Evolutionary conservation across 805 yeast species (phyloP).

Genomic region (Saccharomycopsis vini): DNA sequence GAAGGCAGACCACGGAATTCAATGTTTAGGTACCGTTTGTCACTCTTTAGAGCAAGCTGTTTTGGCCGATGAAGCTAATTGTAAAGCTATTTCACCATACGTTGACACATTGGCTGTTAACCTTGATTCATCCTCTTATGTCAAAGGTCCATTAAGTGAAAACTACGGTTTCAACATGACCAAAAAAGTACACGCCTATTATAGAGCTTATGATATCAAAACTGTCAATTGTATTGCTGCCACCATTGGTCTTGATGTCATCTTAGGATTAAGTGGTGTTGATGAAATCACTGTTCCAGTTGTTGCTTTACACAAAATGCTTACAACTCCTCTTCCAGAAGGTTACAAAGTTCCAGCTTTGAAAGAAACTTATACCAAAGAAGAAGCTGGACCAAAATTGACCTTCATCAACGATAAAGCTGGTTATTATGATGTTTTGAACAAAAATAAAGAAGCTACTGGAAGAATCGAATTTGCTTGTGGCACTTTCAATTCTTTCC

Average conservation of each 20-base stretch:
- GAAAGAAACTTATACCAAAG: conserved; percentile 6
- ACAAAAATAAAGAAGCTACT: background rate
- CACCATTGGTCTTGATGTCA: conserved; percentile 25
- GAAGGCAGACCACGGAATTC: conserved; percentile 22
- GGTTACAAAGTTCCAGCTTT: conserved; percentile 8
- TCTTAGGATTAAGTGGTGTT: conserved; percentile 27
- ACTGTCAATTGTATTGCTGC: conserved; percentile 30
- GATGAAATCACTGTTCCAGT: conserved; percentile 30
- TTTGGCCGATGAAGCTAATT: conserved; percentile 30
- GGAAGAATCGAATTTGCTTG: conserved; percentile 1
- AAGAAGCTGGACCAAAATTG: conserved; percentile 10
- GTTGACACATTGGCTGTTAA: conserved; percentile 26
- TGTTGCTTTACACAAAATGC: conserved; percentile 24
- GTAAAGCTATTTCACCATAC: conserved; percentile 29
- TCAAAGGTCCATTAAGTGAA: conserved; percentile 19
- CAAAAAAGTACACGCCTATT: conserved; percentile 28
- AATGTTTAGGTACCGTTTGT: conserved; percentile 30
- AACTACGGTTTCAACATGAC: conserved; percentile 27
- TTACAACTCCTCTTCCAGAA: conserved; percentile 23
- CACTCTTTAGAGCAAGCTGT: conserved; percentile 30
- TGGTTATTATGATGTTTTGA: no score
- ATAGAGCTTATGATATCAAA: conserved; percentile 25
- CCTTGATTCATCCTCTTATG: conserved; percentile 23
- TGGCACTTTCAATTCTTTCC: background rate
- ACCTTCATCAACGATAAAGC: conserved; percentile 1